These are phyloP conservation scores for Cladophialophora bantiana DNA, from an alignment of 2,329 filamentous ascomycete genomes.

Conservation along the genomic window DNA sequence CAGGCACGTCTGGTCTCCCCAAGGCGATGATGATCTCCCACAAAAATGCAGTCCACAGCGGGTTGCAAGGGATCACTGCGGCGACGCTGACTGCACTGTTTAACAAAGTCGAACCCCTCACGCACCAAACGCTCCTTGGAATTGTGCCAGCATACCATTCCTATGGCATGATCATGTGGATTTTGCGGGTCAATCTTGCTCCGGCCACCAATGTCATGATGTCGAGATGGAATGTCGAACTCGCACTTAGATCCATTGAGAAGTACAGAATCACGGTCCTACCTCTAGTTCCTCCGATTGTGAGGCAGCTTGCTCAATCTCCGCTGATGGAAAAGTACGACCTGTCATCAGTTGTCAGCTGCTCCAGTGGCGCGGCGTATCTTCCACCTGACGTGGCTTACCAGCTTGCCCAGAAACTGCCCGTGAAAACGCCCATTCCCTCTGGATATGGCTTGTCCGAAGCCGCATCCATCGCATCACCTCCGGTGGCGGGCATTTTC, in stretches of 20 bases:
- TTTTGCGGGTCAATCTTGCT: background rate
- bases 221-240: constrained; percentile 1
- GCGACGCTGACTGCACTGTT: background rate
- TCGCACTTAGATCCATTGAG: constrained; percentile 1
- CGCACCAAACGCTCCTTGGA: background rate
- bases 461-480: constrained; percentile 1
- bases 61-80: background rate
- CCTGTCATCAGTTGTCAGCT: background rate
- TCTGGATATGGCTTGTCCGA: constrained; percentile 1
- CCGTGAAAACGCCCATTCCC: background rate
- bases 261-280: constrained; percentile 1
- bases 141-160: constrained; percentile 4
- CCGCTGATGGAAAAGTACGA: constrained; percentile 1
- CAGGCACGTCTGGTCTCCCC: background rate
- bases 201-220: background rate
- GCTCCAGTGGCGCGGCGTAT: background rate
- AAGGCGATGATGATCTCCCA: constrained; percentile 8
- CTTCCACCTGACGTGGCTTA: background rate
- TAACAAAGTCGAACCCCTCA: background rate
- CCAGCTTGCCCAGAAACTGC: background rate
- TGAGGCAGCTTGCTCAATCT: constrained; percentile 3
- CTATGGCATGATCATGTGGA: constrained; percentile 3
- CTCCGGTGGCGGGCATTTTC: background rate
- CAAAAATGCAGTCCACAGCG: background rate
- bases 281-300: background rate